A percentile compares a stretch with the other conserved stretches of the same genome.
Evolutionary conservation across 2,329 filamentous ascomycete species (phyloP).

Genomic region (Fusarium protoensiforme): DNA sequence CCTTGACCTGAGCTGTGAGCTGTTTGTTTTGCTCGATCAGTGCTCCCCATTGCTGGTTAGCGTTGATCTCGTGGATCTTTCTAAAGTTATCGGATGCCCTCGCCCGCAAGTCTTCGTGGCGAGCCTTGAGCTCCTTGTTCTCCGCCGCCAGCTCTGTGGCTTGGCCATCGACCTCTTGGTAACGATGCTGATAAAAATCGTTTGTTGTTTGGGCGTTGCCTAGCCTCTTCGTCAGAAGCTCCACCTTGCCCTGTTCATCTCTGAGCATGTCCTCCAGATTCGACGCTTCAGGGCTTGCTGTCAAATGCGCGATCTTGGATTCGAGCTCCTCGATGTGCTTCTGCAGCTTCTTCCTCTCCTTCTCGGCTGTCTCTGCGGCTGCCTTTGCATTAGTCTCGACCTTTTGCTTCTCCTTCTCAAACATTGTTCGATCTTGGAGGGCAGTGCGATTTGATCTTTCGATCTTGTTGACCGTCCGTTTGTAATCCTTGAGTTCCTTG

Average conservation of each 20-base stretch:
- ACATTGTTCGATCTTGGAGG: slow-evolving; percentile 60
- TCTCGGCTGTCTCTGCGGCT: slow-evolving; percentile 40
- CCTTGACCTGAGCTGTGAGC: slow-evolving; percentile 55
- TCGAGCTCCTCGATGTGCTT: slow-evolving; percentile 53
- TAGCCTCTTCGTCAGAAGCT: slow-evolving; percentile 54
- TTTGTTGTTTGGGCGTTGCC: slow-evolving; percentile 59
- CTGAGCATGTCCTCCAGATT: slow-evolving; percentile 48
- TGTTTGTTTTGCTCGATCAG: slow-evolving; percentile 54
- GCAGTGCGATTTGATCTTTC: slow-evolving; percentile 61
- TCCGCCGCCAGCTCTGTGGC: slow-evolving; percentile 58
- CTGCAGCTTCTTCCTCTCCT: slow-evolving; percentile 52
- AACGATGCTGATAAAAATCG: slow-evolving; percentile 68
- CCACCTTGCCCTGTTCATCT: slow-evolving; percentile 51
- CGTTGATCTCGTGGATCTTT: slow-evolving; percentile 60
- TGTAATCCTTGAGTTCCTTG: slow-evolving; percentile 57
- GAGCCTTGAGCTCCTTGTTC: slow-evolving; percentile 57
- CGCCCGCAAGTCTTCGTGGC: slow-evolving; percentile 53
- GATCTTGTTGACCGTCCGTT: slow-evolving; percentile 56
- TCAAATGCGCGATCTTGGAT: slow-evolving; percentile 44
- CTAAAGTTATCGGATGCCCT: slow-evolving; percentile 58
- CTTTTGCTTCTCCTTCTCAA: slow-evolving; percentile 59
- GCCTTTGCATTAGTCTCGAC: slow-evolving; percentile 47
- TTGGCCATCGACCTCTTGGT: slow-evolving; percentile 66
- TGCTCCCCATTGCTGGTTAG: slow-evolving; percentile 47
- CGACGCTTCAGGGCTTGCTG: slow-evolving; percentile 32